Evolutionary conservation across 2,329 filamentous ascomycete species (phyloP), one percentile per base, ranked within the genome.

Genomic region (Aspergillus tubingensis): DNA sequence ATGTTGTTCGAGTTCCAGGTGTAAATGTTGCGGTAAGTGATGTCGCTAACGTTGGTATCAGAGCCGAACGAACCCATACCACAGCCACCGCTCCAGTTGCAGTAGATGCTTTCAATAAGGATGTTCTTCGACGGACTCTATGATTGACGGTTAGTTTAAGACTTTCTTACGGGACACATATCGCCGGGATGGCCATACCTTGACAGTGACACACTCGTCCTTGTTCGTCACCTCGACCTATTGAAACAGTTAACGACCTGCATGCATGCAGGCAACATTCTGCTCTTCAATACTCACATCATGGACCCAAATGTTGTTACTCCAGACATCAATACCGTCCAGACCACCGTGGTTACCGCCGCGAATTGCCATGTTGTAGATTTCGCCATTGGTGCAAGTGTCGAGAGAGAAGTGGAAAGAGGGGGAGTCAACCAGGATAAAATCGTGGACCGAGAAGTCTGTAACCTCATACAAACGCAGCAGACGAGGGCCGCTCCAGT

Each of bases 151-250:
- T 59, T 27, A 59, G 53, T 17, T 1, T 39, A 11, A 23, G 4
- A 15, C 8, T 8, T 36, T 2, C 19, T 25, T 15, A 43, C 17
- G 4, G 2, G 2, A 6, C 10, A 8, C 25, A 8, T 1, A 17
- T 50, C 27, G 17, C 25, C 13, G 5, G 11, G 19, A 7, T 6
- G 10, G 17, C 3, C 39, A 68, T 66, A 73, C 72, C 71, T 84
- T 86, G 61, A 85, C 80, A 1, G 83, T 85, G 0, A 86, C 82
- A 67, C 83, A 86, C 68, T 87, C 85, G 67, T 87, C 83, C 71
- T 85, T 86, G 79, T 87, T 87, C 25, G 85, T 85, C 6, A 87
- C 84, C 74, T 83, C 82, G 51, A 86, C 71, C 67, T 74, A 38
- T 47, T 5, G 7, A 41, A 43, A 52, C 25, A 55, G 48, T 39